Percentiles rank a stretch among this genome's conserved stretches.
Evolutionary conservation across 2,329 filamentous ascomycete genomes (phyloP).

Genomic region (Polytolypa hystricis): DNA sequence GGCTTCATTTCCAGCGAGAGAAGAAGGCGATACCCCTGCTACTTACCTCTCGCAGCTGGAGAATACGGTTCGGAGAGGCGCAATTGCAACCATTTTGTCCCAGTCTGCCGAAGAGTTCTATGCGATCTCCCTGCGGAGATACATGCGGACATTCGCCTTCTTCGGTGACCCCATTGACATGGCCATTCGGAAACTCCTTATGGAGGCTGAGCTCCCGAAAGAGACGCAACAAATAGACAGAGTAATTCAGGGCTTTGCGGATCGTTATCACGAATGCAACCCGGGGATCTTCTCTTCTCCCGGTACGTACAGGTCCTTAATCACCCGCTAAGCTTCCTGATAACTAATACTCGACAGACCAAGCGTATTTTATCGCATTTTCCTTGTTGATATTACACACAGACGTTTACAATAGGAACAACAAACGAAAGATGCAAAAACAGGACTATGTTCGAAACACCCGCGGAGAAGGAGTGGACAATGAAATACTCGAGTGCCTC

Average conservation of each 20-base stretch:
- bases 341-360: conserved; percentile 42
- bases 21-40: conserved; percentile 80
- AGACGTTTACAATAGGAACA: conserved; percentile 99
- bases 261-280: conserved; percentile 96
- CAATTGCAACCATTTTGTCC: conserved; percentile 74
- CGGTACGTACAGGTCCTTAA: conserved; percentile 28
- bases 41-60: conserved; percentile 80
- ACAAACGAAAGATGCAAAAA: conserved; percentile 98
- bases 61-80: conserved; percentile 64
- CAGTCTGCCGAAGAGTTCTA: conserved; percentile 80
- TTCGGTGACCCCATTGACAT: conserved; percentile 98
- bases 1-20: conserved; percentile 53
- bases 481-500: conserved; percentile 88
- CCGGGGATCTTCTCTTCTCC: conserved; percentile 84
- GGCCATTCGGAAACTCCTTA: conserved; percentile 86
- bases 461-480: conserved; percentile 78
- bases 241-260: conserved; percentile 85
- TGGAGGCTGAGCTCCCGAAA: conserved; percentile 92
- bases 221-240: conserved; percentile 98
- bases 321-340: background rate
- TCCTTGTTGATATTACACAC: conserved; percentile 93
- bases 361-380: conserved; percentile 97
- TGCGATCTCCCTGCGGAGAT: conserved; percentile 74
- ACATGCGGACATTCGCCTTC: conserved; percentile 90
- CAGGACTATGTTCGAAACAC: conserved; percentile 92